Base-by-base conservation (phyloP, 2,329 filamentous ascomycete genomes). In the Beauveria bassiana region DNA sequence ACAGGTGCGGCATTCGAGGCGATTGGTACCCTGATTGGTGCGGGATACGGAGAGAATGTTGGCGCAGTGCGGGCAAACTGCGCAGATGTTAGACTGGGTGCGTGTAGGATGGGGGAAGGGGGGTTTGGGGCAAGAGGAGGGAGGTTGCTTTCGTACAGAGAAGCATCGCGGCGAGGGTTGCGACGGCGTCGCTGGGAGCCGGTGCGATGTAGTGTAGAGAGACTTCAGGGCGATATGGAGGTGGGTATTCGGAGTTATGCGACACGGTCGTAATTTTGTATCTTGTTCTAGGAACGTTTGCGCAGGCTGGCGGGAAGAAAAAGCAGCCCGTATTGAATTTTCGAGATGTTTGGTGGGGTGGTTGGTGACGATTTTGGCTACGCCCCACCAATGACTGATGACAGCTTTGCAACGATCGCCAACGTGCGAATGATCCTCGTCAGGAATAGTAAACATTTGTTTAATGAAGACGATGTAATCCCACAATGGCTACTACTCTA, bases 1-100 rank as follows among this genome's bases (percentile, higher is more conserved):
- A 69, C 95, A 99, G 62, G 92, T 96, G 62, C 91, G 90, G 78
- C 95, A 99, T 76, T 96, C 91, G 75, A 98, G 91, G 62, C 92
- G 88, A 79, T 97, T 97, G 69, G 77, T 78, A 62, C 81, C 79
- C 55, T 76, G 78, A 65, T 78, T 79, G 65, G 80, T 81, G 55
- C 79, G 72, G 63, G 86, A 86, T 69, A 93, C 87, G 70, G 88
- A 91, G 71, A 95, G 85, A 75, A 91, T 86, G 79, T 93, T 95
- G 75, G 86, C 86, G 81, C 90, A 95, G 72, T 85, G 85, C 56
- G 90, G 90, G 75, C 90, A 95, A 84, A 93, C 89, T 89, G 68
- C 40, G 14, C 20, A 18, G 2, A n/a, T 59, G 50, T 57, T 52
- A 58, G 55, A 49, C 10, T 18, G 6, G 42, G 26, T 3, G 26